Evolutionary conservation across 1,284 basidiomycete species (phyloP).

Genomic region (Leccinum solheimii): DNA sequence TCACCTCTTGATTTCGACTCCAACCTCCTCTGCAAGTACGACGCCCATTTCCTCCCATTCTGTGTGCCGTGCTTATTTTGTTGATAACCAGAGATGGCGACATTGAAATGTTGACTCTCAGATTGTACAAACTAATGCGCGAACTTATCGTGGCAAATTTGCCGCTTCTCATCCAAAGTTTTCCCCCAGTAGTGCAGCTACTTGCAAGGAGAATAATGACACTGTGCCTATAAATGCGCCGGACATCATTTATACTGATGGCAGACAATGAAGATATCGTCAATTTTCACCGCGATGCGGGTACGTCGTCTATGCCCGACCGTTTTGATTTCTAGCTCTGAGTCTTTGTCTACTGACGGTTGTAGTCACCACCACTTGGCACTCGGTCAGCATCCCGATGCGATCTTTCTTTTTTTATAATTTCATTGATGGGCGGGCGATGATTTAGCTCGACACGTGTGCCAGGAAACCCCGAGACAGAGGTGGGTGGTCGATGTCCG

Average conservation of each 20-base stretch:
- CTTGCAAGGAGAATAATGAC: slow-evolving; percentile 28
- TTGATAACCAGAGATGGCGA: slow-evolving; percentile 11
- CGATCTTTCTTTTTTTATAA: too few relatives aligned
- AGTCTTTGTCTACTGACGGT: neutral
- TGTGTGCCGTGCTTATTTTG: neutral
- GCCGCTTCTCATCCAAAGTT: slow-evolving; percentile 50
- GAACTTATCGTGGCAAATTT: slow-evolving; percentile 50
- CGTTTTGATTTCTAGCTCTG: neutral
- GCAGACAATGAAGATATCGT: slow-evolving; percentile 57
- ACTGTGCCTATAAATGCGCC: slow-evolving; percentile 46
- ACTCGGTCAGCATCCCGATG: too few relatives aligned
- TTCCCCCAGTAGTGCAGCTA: slow-evolving; percentile 45
- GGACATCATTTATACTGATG: slow-evolving; percentile 53
- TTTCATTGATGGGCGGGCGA: too few relatives aligned
- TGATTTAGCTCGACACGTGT: too few relatives aligned
- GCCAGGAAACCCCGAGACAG: too few relatives aligned
- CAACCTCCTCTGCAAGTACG: slow-evolving; percentile 13
- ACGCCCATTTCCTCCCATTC: neutral
- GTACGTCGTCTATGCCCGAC: slow-evolving; percentile 21
- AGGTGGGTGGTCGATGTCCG: too few relatives aligned
- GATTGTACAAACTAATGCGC: slow-evolving; percentile 20
- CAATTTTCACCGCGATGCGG: slow-evolving; percentile 36
- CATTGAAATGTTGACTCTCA: slow-evolving; percentile 10
- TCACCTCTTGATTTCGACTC: slow-evolving; percentile 25
- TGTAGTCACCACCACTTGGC: too few relatives aligned